A percentile compares a stretch with the other conserved stretches of the same genome.
phyloP scores from a whole-genome alignment of 164 flowering plant species.

The Aristolochia californica region DNA sequence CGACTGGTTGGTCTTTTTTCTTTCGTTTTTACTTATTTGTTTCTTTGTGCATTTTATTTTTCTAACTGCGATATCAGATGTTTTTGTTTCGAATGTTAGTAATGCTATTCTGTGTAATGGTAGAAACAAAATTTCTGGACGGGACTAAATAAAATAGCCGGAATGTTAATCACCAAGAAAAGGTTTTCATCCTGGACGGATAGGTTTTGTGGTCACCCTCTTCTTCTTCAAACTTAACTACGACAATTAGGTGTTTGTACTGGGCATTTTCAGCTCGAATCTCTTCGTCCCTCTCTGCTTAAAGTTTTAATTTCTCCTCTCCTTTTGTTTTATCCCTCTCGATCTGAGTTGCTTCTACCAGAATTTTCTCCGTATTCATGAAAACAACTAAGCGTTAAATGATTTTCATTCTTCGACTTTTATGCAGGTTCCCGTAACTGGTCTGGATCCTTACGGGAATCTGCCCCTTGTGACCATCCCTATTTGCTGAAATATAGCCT shows the following conservation, averaged over 20 bases:
- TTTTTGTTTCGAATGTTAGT: not conserved
- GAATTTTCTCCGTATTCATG: not conserved
- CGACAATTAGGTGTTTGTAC: too few species aligned
- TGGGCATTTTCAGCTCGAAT: too few species aligned
- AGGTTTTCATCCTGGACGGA: too few species aligned
- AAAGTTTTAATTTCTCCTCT: too few species aligned
- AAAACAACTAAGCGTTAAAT: not conserved
- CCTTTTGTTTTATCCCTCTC: too few species aligned
- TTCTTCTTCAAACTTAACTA: too few species aligned
- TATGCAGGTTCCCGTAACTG: not conserved
- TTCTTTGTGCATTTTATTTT: not conserved
- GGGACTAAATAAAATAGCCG: too few species aligned
- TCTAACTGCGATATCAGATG: not conserved
- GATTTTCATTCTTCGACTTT: not conserved
- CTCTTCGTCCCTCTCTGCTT: too few species aligned
- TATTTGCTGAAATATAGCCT: not conserved
- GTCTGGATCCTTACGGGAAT: not conserved
- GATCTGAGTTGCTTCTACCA: too few species aligned
- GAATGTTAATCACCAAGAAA: too few species aligned
- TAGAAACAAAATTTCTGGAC: not conserved
- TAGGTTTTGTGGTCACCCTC: too few species aligned
- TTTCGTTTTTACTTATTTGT: too few species aligned
- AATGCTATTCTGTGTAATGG: not conserved
- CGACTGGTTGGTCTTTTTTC: slow-evolving; percentile 39
- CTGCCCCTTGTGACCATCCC: not conserved